phyloP scores from a whole-genome alignment of 345 rosid genomes.

The Barbarea vulgaris region DNA sequence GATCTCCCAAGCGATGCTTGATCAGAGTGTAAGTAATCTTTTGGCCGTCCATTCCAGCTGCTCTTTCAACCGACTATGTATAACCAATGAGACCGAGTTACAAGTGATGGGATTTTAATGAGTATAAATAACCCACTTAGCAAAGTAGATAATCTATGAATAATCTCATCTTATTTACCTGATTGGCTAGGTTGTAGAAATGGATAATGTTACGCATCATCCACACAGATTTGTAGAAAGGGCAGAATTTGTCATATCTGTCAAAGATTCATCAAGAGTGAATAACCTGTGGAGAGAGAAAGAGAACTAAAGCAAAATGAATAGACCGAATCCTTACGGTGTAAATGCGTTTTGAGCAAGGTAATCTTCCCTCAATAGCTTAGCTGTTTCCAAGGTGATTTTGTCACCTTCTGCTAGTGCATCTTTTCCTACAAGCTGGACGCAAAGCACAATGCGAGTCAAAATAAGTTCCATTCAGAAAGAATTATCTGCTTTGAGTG shows the following conservation, averaged over 20 bases:
- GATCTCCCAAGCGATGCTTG: conserved; percentile 98
- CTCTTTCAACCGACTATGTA: conserved; percentile 93
- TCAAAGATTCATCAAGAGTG: conserved; percentile 23
- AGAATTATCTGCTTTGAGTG: background rate
- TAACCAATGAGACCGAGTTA: background rate
- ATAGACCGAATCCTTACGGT: conserved; percentile 59
- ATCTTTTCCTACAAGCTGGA: conserved; percentile 99
- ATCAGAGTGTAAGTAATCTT: conserved; percentile 87
- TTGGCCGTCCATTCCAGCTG: conserved; percentile 98
- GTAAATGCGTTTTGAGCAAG: conserved; percentile 99
- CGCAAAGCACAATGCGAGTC: conserved; percentile 27
- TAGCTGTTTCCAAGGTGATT: conserved; percentile 96
- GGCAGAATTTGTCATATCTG: conserved; percentile 98
- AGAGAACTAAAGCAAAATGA: background rate
- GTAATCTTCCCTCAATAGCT: conserved; percentile 98
- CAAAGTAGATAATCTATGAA: background rate
- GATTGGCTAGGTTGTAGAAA: conserved; percentile 93
- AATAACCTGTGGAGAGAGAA: background rate
- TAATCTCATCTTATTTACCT: conserved; percentile 52
- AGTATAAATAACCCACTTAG: background rate
- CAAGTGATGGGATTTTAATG: background rate
- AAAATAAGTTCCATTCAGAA: conserved; percentile 21
- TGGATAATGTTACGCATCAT: conserved; percentile 99
- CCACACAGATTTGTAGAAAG: conserved; percentile 99
- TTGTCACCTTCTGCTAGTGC: conserved; percentile 97